A percentile compares a stretch with the other conserved stretches of the same genome.
Evolutionary conservation across 768 basidiomycete species (phyloP).

Genomic region (Phanerochaete sordida): DNA sequence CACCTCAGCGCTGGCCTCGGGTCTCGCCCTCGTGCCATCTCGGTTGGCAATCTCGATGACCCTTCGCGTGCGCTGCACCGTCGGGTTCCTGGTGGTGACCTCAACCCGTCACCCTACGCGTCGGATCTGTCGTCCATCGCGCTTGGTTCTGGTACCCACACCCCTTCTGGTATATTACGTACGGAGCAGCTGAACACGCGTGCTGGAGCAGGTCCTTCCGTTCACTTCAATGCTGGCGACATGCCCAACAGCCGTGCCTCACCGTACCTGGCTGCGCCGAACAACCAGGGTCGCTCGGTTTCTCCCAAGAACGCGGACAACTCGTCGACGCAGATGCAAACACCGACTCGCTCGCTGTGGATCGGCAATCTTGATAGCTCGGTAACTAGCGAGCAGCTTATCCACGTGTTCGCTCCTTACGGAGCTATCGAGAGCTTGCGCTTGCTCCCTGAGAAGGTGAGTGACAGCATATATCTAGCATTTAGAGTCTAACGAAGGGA

Average conservation of each 20-base stretch:
- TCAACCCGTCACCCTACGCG: slow-evolving; percentile 43
- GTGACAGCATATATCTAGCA: slow-evolving; percentile 11
- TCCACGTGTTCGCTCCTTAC: slow-evolving; percentile 93
- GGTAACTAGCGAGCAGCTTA: slow-evolving; percentile 91
- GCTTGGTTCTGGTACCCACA: slow-evolving; percentile 18
- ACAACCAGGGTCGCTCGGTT: slow-evolving; percentile 63
- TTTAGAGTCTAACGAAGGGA: not conserved
- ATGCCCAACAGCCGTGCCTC: slow-evolving; percentile 48
- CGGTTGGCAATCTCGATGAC: slow-evolving; percentile 85
- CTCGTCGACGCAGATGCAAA: slow-evolving; percentile 73
- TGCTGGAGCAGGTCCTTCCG: slow-evolving; percentile 41
- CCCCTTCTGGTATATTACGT: slow-evolving; percentile 50
- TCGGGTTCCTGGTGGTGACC: slow-evolving; percentile 55
- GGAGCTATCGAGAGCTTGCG: slow-evolving; percentile 96
- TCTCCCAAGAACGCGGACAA: slow-evolving; percentile 75
- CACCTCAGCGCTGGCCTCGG: slow-evolving; percentile 50
- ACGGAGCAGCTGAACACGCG: slow-evolving; percentile 53
- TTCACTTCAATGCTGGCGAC: slow-evolving; percentile 71
- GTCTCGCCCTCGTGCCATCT: slow-evolving; percentile 75
- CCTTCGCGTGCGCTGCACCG: slow-evolving; percentile 67
- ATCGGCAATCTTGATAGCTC: slow-evolving; percentile 97
- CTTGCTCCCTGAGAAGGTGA: slow-evolving; percentile 94
- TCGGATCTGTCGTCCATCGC: slow-evolving; percentile 45
- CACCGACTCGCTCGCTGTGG: slow-evolving; percentile 95
- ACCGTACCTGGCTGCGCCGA: slow-evolving; percentile 67